Evolutionary conservation across 2,329 filamentous ascomycete genomes (phyloP).

Genomic region (Aspergillus sp.): DNA sequence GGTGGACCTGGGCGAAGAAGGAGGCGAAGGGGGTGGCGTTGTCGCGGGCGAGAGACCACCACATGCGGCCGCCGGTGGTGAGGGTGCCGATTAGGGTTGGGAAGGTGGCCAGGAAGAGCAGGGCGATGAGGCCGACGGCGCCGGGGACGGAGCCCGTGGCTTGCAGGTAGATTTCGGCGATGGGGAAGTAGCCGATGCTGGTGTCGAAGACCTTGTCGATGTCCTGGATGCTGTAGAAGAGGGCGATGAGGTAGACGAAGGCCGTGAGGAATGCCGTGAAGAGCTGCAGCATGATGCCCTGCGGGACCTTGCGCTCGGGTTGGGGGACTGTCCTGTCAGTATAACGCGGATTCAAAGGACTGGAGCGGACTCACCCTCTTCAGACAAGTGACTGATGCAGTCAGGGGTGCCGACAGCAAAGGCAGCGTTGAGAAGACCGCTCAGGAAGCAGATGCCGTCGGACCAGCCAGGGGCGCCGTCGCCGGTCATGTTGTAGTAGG

Average conservation of each 20-base stretch:
- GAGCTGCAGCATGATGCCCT: constrained; percentile 48
- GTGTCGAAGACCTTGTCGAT: constrained; percentile 56
- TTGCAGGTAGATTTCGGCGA: constrained; percentile 66
- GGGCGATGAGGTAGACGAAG: constrained; percentile 51
- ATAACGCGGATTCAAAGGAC: not conserved
- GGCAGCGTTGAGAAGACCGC: constrained; percentile 64
- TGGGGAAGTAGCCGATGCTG: constrained; percentile 52
- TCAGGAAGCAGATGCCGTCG: constrained; percentile 49
- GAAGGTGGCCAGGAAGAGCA: constrained; percentile 56
- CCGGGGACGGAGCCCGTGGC: constrained; percentile 54
- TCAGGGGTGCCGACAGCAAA: constrained; percentile 67
- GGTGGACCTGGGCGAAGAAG: constrained; percentile 50
- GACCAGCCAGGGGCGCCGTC: constrained; percentile 22
- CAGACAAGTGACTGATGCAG: constrained; percentile 60
- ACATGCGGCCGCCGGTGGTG: constrained; percentile 57
- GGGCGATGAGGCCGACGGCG: constrained; percentile 52
- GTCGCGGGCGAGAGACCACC: constrained; percentile 62
- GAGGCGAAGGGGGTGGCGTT: constrained; percentile 54
- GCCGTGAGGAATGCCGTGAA: constrained; percentile 43
- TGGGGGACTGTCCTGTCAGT: constrained; percentile 20
- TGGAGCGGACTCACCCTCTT: constrained; percentile 45
- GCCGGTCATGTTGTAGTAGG: constrained; percentile 30
- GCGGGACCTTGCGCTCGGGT: constrained; percentile 40
- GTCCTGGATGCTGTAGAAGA: constrained; percentile 33
- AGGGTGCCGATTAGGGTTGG: constrained; percentile 55